Conservation (phyloP, 1,284 basidiomycete species). For the Pseudozyma thailandica region DNA sequence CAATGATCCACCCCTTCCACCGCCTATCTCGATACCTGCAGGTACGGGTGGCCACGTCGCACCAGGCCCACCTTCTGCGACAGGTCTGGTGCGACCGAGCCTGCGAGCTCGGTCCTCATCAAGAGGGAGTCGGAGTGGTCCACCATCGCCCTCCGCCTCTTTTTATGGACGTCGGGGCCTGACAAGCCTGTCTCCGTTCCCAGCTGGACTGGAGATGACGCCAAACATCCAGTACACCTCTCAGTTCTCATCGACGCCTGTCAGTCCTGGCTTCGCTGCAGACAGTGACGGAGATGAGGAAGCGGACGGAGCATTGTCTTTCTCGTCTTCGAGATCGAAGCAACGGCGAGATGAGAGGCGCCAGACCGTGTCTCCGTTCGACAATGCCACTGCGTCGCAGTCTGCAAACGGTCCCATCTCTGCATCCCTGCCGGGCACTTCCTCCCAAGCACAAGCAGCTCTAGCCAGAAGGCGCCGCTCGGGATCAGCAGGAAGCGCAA, state of each 20-base stretch:
- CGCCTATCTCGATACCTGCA: slow-evolving; percentile 41
- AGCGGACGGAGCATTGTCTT: slow-evolving; percentile 22
- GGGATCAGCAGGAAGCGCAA: slow-evolving; percentile 29
- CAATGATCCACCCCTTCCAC: slow-evolving; percentile 36
- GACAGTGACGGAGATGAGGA: slow-evolving; percentile 47
- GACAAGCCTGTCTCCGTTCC: slow-evolving; percentile 40
- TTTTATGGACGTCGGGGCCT: slow-evolving; percentile 45
- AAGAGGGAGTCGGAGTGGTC: slow-evolving; percentile 46
- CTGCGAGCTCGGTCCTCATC: slow-evolving; percentile 19
- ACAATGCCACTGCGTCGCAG: slow-evolving; percentile 4
- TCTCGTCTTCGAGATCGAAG: slow-evolving; percentile 34
- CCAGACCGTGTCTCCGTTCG: slow-evolving; percentile 14
- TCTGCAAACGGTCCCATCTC: background rate
- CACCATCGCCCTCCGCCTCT: slow-evolving; percentile 43
- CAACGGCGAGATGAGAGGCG: slow-evolving; percentile 35
- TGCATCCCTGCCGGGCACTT: slow-evolving; percentile 10
- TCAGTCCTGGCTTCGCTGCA: slow-evolving; percentile 34
- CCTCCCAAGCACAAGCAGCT: slow-evolving; percentile 20
- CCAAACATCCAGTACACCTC: slow-evolving; percentile 22
- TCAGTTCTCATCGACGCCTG: slow-evolving; percentile 25
- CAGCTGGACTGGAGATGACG: slow-evolving; percentile 44
- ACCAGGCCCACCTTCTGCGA: slow-evolving; percentile 20
- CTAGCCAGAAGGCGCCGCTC: slow-evolving; percentile 22
- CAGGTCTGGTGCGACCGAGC: background rate
- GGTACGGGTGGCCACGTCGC: background rate